Conservation (phyloP, 768 basidiomycete genomes). For the Podaxis carcinomalis region DNA sequence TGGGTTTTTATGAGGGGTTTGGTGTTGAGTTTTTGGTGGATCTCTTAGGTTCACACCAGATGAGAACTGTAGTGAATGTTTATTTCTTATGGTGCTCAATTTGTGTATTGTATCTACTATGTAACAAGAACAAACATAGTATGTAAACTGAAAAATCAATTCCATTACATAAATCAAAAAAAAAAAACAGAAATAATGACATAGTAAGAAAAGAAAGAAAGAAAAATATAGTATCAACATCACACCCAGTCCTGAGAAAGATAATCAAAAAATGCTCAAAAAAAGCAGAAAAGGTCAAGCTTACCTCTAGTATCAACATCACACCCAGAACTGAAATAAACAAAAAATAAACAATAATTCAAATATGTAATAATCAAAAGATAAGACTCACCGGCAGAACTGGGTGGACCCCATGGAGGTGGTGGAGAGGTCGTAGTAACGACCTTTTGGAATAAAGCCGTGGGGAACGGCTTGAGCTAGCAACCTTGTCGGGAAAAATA, state of each 20-base stretch:
- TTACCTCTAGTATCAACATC: conserved; percentile 5
- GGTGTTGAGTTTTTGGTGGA: background rate
- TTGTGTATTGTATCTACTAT: background rate
- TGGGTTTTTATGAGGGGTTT: background rate
- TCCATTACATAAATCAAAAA: background rate
- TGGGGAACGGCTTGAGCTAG: conserved; percentile 1
- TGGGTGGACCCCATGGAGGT: conserved; percentile 11
- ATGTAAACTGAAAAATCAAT: too few relatives aligned
- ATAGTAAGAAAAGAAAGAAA: too few relatives aligned
- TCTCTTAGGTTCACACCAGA: background rate
- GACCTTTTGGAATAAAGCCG: background rate
- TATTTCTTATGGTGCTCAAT: background rate
- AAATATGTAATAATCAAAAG: background rate
- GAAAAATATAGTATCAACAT: background rate
- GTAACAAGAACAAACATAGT: too few relatives aligned
- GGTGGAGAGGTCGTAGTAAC: conserved; percentile 10
- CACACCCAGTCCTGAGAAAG: background rate
- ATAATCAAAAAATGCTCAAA: background rate
- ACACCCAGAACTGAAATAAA: conserved; percentile 1
- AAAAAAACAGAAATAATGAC: background rate
- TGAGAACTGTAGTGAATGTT: background rate
- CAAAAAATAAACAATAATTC: background rate
- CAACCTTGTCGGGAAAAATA: background rate
- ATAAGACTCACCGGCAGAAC: conserved; percentile 6
- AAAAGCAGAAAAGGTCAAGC: background rate